Conservation (phyloP, 73 alveolate genomes). For the Paramecium tetraurelia region DNA sequence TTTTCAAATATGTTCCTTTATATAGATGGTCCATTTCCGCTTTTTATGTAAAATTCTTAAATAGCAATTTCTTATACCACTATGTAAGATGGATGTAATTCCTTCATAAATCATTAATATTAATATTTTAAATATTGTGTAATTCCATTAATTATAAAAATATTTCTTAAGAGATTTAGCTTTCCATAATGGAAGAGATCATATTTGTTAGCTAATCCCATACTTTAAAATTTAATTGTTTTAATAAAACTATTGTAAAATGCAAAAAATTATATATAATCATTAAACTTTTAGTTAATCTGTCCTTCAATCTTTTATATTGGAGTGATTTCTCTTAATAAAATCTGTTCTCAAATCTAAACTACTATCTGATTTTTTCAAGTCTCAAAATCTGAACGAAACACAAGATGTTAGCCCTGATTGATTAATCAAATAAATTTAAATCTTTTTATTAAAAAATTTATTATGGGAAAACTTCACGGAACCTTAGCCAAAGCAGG, state of each 20-base stretch:
- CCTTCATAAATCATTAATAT: constrained; percentile 6
- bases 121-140: background rate
- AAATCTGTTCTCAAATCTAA: background rate
- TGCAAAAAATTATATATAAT: background rate
- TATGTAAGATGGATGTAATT: background rate
- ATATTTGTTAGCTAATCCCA: background rate
- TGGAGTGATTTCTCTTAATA: background rate
- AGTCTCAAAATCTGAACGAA: background rate
- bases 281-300: background rate
- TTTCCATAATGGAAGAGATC: background rate
- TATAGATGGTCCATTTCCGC: constrained; percentile 23
- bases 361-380: background rate
- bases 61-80: background rate
- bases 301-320: too few species aligned
- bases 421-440: constrained; percentile 25
- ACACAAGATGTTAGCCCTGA: background rate
- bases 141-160: background rate
- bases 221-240: background rate
- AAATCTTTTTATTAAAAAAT: constrained; percentile 49
- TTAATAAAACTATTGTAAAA: background rate
- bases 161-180: background rate
- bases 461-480: constrained; percentile 61
- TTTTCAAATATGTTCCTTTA: constrained; percentile 34
- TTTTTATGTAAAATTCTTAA: constrained; percentile 23
- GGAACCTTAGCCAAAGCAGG: constrained; percentile 68